Evolutionary conservation across 2,329 filamentous ascomycete genomes (phyloP), one percentile per base, ranked within the genome.

Genomic region (Seiridium unicorne): DNA sequence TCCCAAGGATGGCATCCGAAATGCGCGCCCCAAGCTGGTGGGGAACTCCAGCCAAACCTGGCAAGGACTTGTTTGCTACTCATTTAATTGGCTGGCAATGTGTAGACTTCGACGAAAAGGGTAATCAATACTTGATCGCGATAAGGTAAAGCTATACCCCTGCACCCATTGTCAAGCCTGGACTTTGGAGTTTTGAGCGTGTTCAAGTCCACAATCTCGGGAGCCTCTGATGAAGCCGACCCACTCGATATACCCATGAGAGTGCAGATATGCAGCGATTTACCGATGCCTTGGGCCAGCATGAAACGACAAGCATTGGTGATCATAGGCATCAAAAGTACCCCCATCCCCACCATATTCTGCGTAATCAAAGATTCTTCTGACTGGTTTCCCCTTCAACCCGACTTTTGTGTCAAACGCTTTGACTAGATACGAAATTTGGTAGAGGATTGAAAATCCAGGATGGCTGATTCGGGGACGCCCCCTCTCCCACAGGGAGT

Each of bases 401-500:
- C 18, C 18, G 18, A 26, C 18, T 26, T 26, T 26, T 26, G 18
- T 26, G 18, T 26, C 18, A 26, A 26, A 26, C 18, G 18, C 18
- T 26, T 26, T 26, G 18, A 26, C 18, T 26, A 26, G 18, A 26
- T 26, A 26, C 18, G 18, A 26, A 26, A 26, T 26, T 26, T 26
- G 18, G 3, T 44, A 4, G 2, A 44, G 1, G 1, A 13, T 18
- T 8, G 31, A 4, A 18, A 5, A 11, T 11, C 18, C 18, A 26
- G 18, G 18, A 60, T 60, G 59, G 44, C 46, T 8, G 51, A 57
- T 36, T 38, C 59, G 6, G 51, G 48, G 36, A 38, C 44, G n/a
- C 60, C 60, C 26, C 56, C 60, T 3, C 57, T 61, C 34, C 57
- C 60, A 3, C 60, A 61, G 26, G 57, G 60, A 11, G 49, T 61